phyloP scores from a whole-genome alignment of 306 rosid species.

The Cucurbita argyrosperma region DNA sequence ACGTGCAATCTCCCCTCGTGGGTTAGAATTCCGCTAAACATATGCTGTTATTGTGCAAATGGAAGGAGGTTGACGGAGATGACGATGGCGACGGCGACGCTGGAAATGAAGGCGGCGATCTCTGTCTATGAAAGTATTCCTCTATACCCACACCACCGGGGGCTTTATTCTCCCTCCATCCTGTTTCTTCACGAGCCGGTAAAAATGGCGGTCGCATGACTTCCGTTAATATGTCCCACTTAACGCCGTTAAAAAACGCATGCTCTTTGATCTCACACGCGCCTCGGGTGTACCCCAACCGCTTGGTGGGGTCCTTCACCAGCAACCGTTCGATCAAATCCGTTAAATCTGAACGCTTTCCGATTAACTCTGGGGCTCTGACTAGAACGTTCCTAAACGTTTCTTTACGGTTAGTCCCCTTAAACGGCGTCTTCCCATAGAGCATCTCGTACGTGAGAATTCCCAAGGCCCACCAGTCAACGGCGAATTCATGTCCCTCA shows the following conservation, averaged over 20 bases:
- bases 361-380: conserved; percentile 45
- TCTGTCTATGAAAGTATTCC: conserved; percentile 36
- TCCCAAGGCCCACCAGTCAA: conserved; percentile 95
- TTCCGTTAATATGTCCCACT: conserved; percentile 69
- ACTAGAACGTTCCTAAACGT: conserved; percentile 58
- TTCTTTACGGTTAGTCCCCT: conserved; percentile 62
- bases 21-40: conserved; percentile 30
- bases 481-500: conserved; percentile 87
- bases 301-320: conserved; percentile 53
- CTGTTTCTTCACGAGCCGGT: conserved; percentile 35
- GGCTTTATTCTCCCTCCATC: neutral
- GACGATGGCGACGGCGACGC: conserved; percentile 34
- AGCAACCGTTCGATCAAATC: conserved; percentile 52
- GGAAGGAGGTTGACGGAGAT: conserved; percentile 21
- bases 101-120: conserved; percentile 42
- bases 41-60: neutral
- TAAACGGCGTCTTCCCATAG: conserved; percentile 87
- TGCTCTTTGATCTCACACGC: conserved; percentile 76
- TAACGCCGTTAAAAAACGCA: conserved; percentile 55
- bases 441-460: conserved; percentile 63
- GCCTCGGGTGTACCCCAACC: conserved; percentile 59
- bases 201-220: conserved; percentile 71
- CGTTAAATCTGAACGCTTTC: conserved; percentile 45
- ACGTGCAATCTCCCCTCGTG: conserved; percentile 17
- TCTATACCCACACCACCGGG: conserved; percentile 17